A percentile compares a stretch with the other conserved stretches of the same genome.
Evolutionary conservation across 768 basidiomycete species (phyloP).

Genomic region (Plicaturopsis crispa): DNA sequence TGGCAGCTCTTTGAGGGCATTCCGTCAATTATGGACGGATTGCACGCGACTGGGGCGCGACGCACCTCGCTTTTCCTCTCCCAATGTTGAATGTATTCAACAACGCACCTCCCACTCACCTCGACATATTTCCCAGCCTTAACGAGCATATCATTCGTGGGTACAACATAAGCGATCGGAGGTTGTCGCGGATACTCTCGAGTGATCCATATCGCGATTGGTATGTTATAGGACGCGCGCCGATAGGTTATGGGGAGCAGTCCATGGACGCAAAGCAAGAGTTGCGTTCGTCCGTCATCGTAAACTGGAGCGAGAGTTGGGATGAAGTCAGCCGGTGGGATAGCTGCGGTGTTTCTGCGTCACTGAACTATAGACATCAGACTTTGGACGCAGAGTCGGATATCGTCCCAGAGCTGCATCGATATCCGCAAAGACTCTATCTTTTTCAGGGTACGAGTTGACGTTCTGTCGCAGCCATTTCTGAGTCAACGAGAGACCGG

Average conservation of each 20-base stretch:
- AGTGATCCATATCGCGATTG: conserved; percentile 83
- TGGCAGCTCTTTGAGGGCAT: conserved; percentile 55
- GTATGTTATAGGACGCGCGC: conserved; percentile 82
- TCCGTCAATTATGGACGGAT: conserved; percentile 4
- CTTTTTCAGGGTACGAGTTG: conserved; percentile 43
- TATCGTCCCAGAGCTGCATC: conserved; percentile 48
- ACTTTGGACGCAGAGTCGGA: conserved; percentile 63
- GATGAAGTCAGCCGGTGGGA: conserved; percentile 9
- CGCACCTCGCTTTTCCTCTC: conserved; percentile 75
- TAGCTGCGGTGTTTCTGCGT: not conserved
- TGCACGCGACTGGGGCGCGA: too few relatives aligned
- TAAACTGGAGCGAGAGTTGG: conserved; percentile 46
- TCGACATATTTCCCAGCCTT: conserved; percentile 71
- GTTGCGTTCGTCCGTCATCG: conserved; percentile 90
- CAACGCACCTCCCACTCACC: conserved; percentile 64
- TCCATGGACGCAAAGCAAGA: conserved; percentile 87
- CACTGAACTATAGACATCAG: conserved; percentile 67
- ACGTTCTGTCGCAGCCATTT: conserved; percentile 65
- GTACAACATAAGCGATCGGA: conserved; percentile 87
- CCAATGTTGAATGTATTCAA: conserved; percentile 75
- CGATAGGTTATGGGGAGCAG: conserved; percentile 83
- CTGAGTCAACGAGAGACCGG: conserved; percentile 28
- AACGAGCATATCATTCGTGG: conserved; percentile 86
- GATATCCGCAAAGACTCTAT: conserved; percentile 58
- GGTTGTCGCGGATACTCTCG: conserved; percentile 76